Evolutionary conservation across 2,329 filamentous ascomycete species (phyloP).

Genomic region (Neodidymelliopsis sp.): DNA sequence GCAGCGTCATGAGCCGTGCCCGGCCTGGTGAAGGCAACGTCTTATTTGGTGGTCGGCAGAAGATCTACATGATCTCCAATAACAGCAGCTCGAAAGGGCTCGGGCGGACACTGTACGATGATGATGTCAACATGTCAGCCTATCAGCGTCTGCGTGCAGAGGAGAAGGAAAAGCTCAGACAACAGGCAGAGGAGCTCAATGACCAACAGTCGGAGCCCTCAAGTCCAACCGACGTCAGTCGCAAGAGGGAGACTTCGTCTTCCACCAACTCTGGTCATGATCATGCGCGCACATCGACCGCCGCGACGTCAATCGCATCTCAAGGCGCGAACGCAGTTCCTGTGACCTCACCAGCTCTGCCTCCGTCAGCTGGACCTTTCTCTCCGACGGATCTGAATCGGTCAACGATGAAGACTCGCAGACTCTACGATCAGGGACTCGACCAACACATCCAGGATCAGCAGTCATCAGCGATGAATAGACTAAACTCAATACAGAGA

Average conservation of each 20-base stretch:
- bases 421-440: slow-evolving; percentile 84
- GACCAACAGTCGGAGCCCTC: slow-evolving; percentile 55
- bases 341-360: slow-evolving; percentile 40
- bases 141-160: slow-evolving; percentile 78
- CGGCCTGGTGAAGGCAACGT: slow-evolving; percentile 90
- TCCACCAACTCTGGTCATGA: slow-evolving; percentile 80
- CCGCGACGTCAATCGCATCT: slow-evolving; percentile 87
- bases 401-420: slow-evolving; percentile 72
- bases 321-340: slow-evolving; percentile 58
- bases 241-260: slow-evolving; percentile 81
- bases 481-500: slow-evolving; percentile 79
- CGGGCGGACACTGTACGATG: slow-evolving; percentile 78
- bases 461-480: slow-evolving; percentile 76
- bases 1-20: slow-evolving; percentile 83
- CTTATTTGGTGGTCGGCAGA: slow-evolving; percentile 93
- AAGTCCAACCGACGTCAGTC: slow-evolving; percentile 66
- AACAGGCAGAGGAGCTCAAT: slow-evolving; percentile 48
- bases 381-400: slow-evolving; percentile 62
- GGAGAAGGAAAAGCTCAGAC: slow-evolving; percentile 54
- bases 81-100: slow-evolving; percentile 56
- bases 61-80: slow-evolving; percentile 83
- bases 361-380: slow-evolving; percentile 34
- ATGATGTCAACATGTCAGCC: slow-evolving; percentile 82
- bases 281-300: slow-evolving; percentile 76
- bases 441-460: slow-evolving; percentile 82